Evolutionary conservation across 257 asterid genomes (phyloP).

Genomic region (Solanum ahanhuiri): DNA sequence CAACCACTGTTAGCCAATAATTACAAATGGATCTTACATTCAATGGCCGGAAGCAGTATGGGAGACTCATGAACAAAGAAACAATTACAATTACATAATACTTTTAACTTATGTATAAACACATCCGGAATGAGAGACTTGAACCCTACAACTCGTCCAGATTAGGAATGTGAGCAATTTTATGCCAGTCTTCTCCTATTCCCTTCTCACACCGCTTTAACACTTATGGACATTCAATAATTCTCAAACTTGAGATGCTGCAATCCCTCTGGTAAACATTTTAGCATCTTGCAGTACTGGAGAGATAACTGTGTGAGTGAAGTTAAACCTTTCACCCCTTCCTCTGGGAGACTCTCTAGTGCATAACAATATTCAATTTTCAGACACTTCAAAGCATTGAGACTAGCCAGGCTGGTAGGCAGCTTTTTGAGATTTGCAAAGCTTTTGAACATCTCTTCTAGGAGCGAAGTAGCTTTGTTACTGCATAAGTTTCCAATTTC

Average conservation of each 20-base stretch:
- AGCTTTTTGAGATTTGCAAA: neutral
- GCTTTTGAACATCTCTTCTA: neutral
- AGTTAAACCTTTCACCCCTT: neutral
- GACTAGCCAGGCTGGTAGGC: neutral
- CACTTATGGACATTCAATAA: neutral
- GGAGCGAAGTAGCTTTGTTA: neutral
- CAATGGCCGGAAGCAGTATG: no score
- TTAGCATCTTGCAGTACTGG: neutral
- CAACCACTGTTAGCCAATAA: neutral
- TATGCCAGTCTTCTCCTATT: neutral
- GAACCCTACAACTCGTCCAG: neutral
- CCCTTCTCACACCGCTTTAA: neutral
- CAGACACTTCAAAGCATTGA: neutral
- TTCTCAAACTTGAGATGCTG: neutral
- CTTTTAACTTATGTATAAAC: no score
- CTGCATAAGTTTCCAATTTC: neutral
- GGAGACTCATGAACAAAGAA: neutral
- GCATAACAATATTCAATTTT: fast-evolving
- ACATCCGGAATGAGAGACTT: no score
- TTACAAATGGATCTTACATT: neutral
- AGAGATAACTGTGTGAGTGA: neutral
- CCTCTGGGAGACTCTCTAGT: neutral
- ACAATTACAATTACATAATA: no score
- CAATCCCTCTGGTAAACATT: neutral
- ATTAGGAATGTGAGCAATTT: neutral